A percentile compares a stretch with the other conserved stretches of the same genome.
These are phyloP conservation scores for Globisporangium emineosum DNA, from an alignment of 352 stramenopile species.

Conservation along the genomic window DNA sequence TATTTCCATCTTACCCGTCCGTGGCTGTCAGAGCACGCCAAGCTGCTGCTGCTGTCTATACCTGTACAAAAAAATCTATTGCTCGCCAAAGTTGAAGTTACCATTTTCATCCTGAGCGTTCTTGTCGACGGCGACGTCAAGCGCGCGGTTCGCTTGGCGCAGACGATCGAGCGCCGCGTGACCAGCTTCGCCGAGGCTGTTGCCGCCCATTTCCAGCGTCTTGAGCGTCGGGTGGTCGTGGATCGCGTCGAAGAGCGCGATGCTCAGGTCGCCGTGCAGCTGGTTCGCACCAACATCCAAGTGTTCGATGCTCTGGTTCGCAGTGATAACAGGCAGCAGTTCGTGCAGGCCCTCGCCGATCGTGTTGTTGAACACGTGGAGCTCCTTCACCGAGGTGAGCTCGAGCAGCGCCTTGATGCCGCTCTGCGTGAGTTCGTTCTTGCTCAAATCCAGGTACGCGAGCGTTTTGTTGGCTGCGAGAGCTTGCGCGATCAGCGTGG, in stretches of 20 bases:
- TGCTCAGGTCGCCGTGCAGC: slow-evolving; percentile 57
- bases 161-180: slow-evolving; percentile 62
- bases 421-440: slow-evolving; percentile 52
- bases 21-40: slow-evolving; percentile 19
- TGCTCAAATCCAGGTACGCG: slow-evolving; percentile 60
- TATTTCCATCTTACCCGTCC: neutral
- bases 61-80: slow-evolving; percentile 12
- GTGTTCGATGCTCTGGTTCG: slow-evolving; percentile 55
- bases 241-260: slow-evolving; percentile 58
- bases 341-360: slow-evolving; percentile 45
- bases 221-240: slow-evolving; percentile 64
- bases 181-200: slow-evolving; percentile 67
- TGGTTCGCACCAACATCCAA: slow-evolving; percentile 72
- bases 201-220: slow-evolving; percentile 83
- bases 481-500: slow-evolving; percentile 28
- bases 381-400: slow-evolving; percentile 38
- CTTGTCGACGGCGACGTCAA: slow-evolving; percentile 83
- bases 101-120: slow-evolving; percentile 69
- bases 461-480: slow-evolving; percentile 43
- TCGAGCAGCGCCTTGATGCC: slow-evolving; percentile 48
- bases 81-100: slow-evolving; percentile 35
- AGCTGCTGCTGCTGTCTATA: slow-evolving; percentile 4
- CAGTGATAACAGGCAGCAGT: slow-evolving; percentile 44
- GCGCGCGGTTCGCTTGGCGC: slow-evolving; percentile 41
- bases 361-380: slow-evolving; percentile 82